Evolutionary conservation across 2,329 filamentous ascomycete genomes (phyloP), one percentile per base, ranked within the genome.

Genomic region (Talaromyces funiculosus): DNA sequence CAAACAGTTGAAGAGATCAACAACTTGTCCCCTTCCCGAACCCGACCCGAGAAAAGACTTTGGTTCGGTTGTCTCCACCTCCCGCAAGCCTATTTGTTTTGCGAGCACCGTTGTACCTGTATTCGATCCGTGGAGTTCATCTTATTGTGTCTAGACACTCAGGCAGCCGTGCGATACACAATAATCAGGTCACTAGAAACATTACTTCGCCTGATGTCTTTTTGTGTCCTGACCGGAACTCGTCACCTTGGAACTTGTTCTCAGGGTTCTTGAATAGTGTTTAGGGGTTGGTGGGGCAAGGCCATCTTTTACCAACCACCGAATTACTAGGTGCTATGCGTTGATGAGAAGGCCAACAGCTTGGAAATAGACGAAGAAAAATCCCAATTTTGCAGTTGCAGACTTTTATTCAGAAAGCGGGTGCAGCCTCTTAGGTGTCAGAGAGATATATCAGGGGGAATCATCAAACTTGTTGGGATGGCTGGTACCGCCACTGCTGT

Each of bases 401-500:
- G 47, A 22, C 10, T 51, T 29, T n/a, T n/a, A n/a, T 14, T 20
- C n/a, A 33, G 43, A 29, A 10, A 47, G 14, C n/a, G 1, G 26
- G 20, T 26, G 54, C 54, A 42, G n/a, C 18, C 40, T 20, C 16
- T 33, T 18, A 12, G 14, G 24, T 29, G 31, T 33, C 26, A 29
- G 33, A 6, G 53, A n/a, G 26, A 45, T 2, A 26, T 12, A 47
- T 22, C 12, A 37, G n/a, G 6, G 42, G 12, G 45, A 33, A 8
- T 35, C 26, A 7, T 51, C 29, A 16, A 42, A 18, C 2, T 38
- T 43, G 31, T 51, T 64, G 65, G 63, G 67, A 77, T 77, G 75
- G 74, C 73, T 70, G 75, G 73, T 61, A 69, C 74, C 63, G 68
- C 73, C 62, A 74, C 75, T 61, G 73, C 69, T 59, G 66, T 73